Base-by-base conservation (phyloP, 163 green algal genomes). In the Coccomyxa subellipsoidea region DNA sequence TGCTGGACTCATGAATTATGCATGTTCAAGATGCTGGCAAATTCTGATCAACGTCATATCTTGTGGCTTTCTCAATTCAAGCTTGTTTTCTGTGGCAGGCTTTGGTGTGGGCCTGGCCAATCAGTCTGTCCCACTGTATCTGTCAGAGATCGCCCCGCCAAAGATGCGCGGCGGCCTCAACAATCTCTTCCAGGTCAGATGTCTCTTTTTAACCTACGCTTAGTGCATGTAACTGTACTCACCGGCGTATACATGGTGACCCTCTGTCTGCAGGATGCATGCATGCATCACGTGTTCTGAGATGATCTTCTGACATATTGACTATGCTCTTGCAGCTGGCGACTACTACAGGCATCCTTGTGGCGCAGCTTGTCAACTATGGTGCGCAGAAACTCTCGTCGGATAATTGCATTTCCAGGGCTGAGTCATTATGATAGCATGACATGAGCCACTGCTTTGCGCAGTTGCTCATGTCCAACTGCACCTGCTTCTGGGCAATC, bases 41-140 rank as follows among this genome's bases (percentile, higher is more conserved):
- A n/a, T 59, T 59, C 47, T 27, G 47, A 12, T 59, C 8, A 12
- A 59, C 23, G 47, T 59, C 47, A 59, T 59, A 27, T 18, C 47
- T 59, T 21, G 0, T 59, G 47, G 15, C 47, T 59, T 12, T 59
- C 23, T 54, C 0, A 59, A 59, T 89, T 36, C 66, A 27, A 27
- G 47, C 4, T 12, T 59, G 1, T 18, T 7, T 59, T 6, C 47
- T 18, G 15, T 27, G 3, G 4, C 47, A 59, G 47, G 89, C 36
- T 76, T 94, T 12, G 91, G 91, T 38, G 88, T 94, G 69, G 91
- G 91, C 59, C 87, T 90, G 79, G 90, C 88, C 73, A 92, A 89
- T 37, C 82, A 87, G 78, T 39, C 54, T 7, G 38, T 78, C 69
- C 72, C 83, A 7, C 82, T 89, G 32, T 87, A 89, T 78, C 53